Conservation (phyloP, 2,329 filamentous ascomycete genomes). For the Beauveria australis region DNA sequence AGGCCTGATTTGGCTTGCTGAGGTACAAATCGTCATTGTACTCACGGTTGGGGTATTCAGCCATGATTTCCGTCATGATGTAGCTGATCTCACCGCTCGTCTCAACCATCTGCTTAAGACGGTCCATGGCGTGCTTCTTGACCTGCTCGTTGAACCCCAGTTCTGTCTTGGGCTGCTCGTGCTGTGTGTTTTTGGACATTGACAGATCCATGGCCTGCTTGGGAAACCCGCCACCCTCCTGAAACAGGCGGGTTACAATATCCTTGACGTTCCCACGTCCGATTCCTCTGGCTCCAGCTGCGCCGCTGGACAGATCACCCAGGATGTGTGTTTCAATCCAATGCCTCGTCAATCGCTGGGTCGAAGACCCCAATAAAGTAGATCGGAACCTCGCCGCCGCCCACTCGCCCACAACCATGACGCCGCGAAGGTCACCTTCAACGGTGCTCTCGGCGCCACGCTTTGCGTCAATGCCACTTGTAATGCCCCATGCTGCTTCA, state of each 20-base stretch:
- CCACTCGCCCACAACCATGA: conserved; percentile 85
- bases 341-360: conserved; percentile 53
- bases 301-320: conserved; percentile 59
- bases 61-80: conserved; percentile 76
- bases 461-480: conserved; percentile 59
- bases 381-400: conserved; percentile 63
- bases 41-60: conserved; percentile 74
- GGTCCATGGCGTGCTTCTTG: conserved; percentile 64
- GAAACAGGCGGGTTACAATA: conserved; percentile 69
- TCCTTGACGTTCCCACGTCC: conserved; percentile 66
- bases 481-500: conserved; percentile 75
- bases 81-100: conserved; percentile 71
- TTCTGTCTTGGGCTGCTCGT: conserved; percentile 49
- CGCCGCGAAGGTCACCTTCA: conserved; percentile 66
- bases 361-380: conserved; percentile 28
- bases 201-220: conserved; percentile 40
- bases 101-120: conserved; percentile 67
- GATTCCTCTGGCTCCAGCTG: conserved; percentile 61
- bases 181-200: conserved; percentile 34
- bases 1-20: conserved; percentile 76
- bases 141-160: conserved; percentile 65
- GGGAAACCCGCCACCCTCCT: conserved; percentile 70
- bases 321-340: conserved; percentile 71
- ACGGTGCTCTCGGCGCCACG: conserved; percentile 60
- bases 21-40: conserved; percentile 92